Evolutionary conservation across 202 grass and related monocot genomes (phyloP), one percentile per base, ranked within the genome.

Genomic region (Saccharum hybrid): DNA sequence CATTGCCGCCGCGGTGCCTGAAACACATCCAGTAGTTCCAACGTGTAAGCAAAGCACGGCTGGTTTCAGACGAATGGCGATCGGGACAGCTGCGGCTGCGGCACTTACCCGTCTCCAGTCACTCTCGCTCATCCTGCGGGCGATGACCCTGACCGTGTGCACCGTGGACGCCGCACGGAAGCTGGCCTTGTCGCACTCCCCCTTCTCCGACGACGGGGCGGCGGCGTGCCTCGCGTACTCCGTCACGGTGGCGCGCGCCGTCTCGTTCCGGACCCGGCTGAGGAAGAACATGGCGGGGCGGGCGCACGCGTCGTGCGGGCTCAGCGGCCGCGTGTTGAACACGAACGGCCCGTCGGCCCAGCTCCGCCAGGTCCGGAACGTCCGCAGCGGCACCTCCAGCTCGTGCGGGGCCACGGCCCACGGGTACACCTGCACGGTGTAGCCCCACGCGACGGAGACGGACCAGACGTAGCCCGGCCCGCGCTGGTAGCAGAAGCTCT

Each of bases 1-100:
- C 92, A 94, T 11, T 94, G 92, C n/a, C n/a, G n/a, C n/a, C 92
- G 81, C 7, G 92, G 90, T 3, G 94, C 94, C 94, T 97, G 89
- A 22, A 88, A 79, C n/a, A n/a, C 2, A 63, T 0, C 2, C 6
- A 54, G 19, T 22, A 63, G 19, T 21, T 42, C 57, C 57, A 61
- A 43, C 12, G 12, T 14, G 19, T 36, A 9, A 52, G 28, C 76
- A 51, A 13, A 22, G 9, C 42, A 37, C 30, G 30, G 30, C 30
- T 2, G 2, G 33, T 3, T 34, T 34, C 33, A 34, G 33, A 34
- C 30, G 34, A 60, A 4, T 23, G 5, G n/a, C 14, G 30, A 30
- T 23, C 21, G 28, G 21, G 1, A 11, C 40, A 62, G 33, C 5
- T 1, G 39, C 10, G 5, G 72, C 12, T 14, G 18, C 41, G 43